Conservation (phyloP, 148 eudicot genomes). For the Amaranthus palmeri region DNA sequence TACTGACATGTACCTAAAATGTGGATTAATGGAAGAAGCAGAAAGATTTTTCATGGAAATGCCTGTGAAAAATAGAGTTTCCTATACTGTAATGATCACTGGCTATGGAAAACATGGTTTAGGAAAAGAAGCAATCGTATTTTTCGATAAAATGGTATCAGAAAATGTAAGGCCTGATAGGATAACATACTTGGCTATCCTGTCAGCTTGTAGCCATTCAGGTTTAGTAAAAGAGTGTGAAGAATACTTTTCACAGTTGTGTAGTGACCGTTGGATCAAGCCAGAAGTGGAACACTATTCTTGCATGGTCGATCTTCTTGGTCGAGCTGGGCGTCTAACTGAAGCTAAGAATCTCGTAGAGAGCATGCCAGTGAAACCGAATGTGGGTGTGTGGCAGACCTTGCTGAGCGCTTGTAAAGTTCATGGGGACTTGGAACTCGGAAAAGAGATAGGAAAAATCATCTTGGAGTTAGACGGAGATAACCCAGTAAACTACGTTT, state of each 20-base stretch:
- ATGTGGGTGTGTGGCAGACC: constrained; percentile 77
- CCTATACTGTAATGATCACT: constrained; percentile 76
- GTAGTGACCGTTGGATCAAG: constrained; percentile 35
- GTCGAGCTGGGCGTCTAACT: constrained; percentile 72
- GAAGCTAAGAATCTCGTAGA: constrained; percentile 69
- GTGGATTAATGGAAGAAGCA: constrained; percentile 71
- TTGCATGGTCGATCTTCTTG: constrained; percentile 88
- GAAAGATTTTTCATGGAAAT: constrained; percentile 53
- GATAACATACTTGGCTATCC: constrained; percentile 69
- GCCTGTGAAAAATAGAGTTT: constrained; percentile 50
- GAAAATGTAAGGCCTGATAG: constrained; percentile 63
- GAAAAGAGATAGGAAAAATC: constrained; percentile 57
- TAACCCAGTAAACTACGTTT: constrained; percentile 61
- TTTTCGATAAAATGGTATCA: constrained; percentile 46
- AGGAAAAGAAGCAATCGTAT: constrained; percentile 48
- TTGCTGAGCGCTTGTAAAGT: constrained; percentile 73
- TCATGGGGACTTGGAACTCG: constrained; percentile 68
- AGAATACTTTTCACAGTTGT: constrained; percentile 54
- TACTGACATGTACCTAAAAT: constrained; percentile 73
- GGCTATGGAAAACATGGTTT: constrained; percentile 82
- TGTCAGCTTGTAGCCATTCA: constrained; percentile 87
- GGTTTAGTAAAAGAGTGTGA: constrained; percentile 63
- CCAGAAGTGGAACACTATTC: constrained; percentile 76
- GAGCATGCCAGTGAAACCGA: constrained; percentile 63
- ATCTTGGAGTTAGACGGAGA: constrained; percentile 53